Conservation (phyloP, 805 yeast species). For the Lipomyces oligophaga region DNA sequence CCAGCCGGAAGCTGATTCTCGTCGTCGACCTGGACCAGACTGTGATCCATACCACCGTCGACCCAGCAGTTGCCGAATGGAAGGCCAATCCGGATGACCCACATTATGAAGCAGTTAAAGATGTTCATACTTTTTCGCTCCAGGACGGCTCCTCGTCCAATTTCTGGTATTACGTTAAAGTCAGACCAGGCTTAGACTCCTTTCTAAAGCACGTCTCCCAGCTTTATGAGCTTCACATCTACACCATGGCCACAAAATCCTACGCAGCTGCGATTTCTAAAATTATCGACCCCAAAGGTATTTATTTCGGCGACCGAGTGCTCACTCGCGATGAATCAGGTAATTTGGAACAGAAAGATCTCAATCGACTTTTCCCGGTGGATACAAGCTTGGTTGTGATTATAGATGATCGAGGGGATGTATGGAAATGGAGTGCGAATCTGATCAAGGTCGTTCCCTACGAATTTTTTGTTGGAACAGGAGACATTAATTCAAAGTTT, state of each 20-base stretch:
- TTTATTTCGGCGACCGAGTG: slow-evolving; percentile 84
- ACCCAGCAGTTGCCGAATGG: slow-evolving; percentile 97
- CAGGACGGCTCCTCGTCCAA: slow-evolving; percentile 52
- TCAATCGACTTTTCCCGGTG: slow-evolving; percentile 86
- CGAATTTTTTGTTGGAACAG: slow-evolving; percentile 94
- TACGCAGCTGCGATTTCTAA: slow-evolving; percentile 87
- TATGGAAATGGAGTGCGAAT: slow-evolving; percentile 96
- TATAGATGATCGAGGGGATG: slow-evolving; percentile 97
- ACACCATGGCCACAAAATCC: slow-evolving; percentile 96
- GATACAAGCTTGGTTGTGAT: slow-evolving; percentile 95
- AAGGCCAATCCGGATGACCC: slow-evolving; percentile 80
- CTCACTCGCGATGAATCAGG: slow-evolving; percentile 94
- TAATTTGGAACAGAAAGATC: slow-evolving; percentile 79
- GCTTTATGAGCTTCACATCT: slow-evolving; percentile 84
- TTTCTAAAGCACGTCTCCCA: slow-evolving; percentile 64
- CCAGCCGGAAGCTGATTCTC: slow-evolving; percentile 67
- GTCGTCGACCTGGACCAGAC: slow-evolving; percentile 98
- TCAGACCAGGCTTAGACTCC: slow-evolving; percentile 78
- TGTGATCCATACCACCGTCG: slow-evolving; percentile 95
- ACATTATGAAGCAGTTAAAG: slow-evolving; percentile 76
- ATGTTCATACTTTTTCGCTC: slow-evolving; percentile 70
- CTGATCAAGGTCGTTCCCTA: slow-evolving; percentile 90
- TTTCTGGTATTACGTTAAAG: slow-evolving; percentile 80
- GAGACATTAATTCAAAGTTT: slow-evolving; percentile 91
- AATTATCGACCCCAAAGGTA: slow-evolving; percentile 85